Base-by-base conservation (phyloP, 2,329 filamentous ascomycete species). In the Neofusicoccum umdonicola region DNA sequence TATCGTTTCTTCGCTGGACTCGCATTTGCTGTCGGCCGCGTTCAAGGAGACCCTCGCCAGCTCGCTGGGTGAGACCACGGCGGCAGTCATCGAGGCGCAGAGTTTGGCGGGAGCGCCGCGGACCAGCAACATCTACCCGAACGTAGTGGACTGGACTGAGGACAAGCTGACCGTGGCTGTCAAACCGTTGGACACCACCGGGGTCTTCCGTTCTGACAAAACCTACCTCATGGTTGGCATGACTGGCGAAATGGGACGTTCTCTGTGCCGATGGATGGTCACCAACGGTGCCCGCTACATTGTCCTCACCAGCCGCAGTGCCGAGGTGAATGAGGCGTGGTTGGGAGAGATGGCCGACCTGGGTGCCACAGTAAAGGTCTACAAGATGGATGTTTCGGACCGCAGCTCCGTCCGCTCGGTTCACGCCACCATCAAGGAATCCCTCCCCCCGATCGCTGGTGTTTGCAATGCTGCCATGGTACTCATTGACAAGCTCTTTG, bases 241-340 rank as follows among this genome's bases (percentile, higher is more conserved):
- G 8, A 64, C 68, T 0, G 71, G 72, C 2, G 67, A 65, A 1
- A 15, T 74, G 19, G 73, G 71, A 1, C 52, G 63, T 0, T 69
- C 69, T 0, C 48, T 73, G 0, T 63, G 61, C 17, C 5, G 65
- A 12, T 74, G 69, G 68, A 72, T 74, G 72, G 57, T 71, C 1
- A 13, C n/a, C 2, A 62, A 68, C 19, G 71, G 71, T 0, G 73
- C 72, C 3, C 61, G 63, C 15, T n/a, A 70, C 27, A 45, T 74
- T 22, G 68, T 68, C 4, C 31, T 84, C 2, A 75, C 78, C 0
- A 81, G 78, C 52, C 76, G 81, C 1, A 74, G 72, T 12, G 77
- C 79, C 3, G 68, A 74, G 2, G 65, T 81, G 2, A 69, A 78
- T 7, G 52, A 68, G 3, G 52, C 45, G 1, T 77, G 71, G 70